A percentile compares a stretch with the other conserved stretches of the same genome.
phyloP scores from a whole-genome alignment of 768 basidiomycete genomes.

The Rhodotorula babjevae region DNA sequence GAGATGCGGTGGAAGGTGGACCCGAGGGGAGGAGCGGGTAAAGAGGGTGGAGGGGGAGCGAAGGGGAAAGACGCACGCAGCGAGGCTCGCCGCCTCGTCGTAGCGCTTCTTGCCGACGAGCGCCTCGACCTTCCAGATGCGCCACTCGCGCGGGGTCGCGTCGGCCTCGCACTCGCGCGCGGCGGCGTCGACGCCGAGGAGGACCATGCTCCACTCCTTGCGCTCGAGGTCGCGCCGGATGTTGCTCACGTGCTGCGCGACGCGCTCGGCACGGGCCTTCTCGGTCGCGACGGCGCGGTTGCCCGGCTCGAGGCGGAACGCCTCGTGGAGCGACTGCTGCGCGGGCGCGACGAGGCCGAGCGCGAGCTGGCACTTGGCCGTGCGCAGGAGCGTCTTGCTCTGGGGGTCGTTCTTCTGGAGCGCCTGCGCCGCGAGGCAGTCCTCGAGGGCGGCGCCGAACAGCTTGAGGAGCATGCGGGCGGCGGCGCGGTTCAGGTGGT shows the following conservation, averaged over 20 bases:
- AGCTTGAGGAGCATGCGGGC: constrained; percentile 75
- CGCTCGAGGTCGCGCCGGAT: constrained; percentile 51
- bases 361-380: constrained; percentile 77
- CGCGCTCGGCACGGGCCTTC: constrained; percentile 60
- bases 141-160: constrained; percentile 73
- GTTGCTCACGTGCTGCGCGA: constrained; percentile 46
- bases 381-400: constrained; percentile 71
- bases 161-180: constrained; percentile 64
- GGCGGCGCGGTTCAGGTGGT: constrained; percentile 79
- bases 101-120: constrained; percentile 66
- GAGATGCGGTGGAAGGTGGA: no score
- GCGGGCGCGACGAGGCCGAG: constrained; percentile 67
- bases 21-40: no score
- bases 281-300: constrained; percentile 62
- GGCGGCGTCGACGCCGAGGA: constrained; percentile 68
- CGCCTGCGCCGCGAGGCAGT: constrained; percentile 69
- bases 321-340: constrained; percentile 61
- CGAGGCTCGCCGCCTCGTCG: constrained; percentile 69
- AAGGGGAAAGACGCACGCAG: constrained; percentile 58
- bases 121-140: constrained; percentile 70
- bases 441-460: constrained; percentile 66
- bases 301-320: constrained; percentile 59
- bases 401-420: constrained; percentile 62
- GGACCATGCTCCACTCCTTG: constrained; percentile 71
- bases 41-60: no score